Base-by-base conservation (phyloP, 2,329 filamentous ascomycete species). In the Alternaria triticina region DNA sequence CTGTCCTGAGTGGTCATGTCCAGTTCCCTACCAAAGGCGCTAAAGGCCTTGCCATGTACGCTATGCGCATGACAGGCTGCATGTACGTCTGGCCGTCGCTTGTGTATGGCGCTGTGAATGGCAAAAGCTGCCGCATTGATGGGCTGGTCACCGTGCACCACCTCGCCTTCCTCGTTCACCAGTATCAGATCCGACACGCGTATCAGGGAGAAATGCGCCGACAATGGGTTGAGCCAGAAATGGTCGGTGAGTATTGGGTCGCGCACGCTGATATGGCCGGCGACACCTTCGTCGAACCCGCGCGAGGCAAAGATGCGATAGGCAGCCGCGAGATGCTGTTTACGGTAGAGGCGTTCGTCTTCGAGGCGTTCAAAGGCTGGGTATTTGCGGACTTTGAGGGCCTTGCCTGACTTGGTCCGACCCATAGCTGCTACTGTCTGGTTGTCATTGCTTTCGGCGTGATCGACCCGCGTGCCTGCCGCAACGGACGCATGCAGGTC, bases 1-100 rank as follows among this genome's bases (percentile, higher is more conserved):
- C 78, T 78, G 61, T 85, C 83, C 61, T 85, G 83, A 0, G 82
- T 85, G 30, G 84, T 83, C 79, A 83, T 82, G 47, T 84, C 82
- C 10, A 84, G 71, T 59, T 81, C 75, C 28, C 80, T 70, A 0
- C 83, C 83, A 69, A 85, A 85, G 1, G 80, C 81, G 17, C 77
- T 80, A 57, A 79, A 85, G 0, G 83, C 83, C 64, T 84, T 84
- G 5, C 83, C 83, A 59, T 83, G 80, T 1, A 82, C 80, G 30
- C 75, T 80, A 62, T 84, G 83, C 15, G 82, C 81, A 68, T 83
- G 82, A 57, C 81, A 83, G 8, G 81, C 81, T 1, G 78, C 81
- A 66, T 81, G 72, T 4, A 82, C 76, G 59, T 82, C 79, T 7
- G 79, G 75, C 20, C 77, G 62, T 12, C 74, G 67, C 59, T 70